Conservation (phyloP, 129 eudicot species). For the Cynara cardunculus region DNA sequence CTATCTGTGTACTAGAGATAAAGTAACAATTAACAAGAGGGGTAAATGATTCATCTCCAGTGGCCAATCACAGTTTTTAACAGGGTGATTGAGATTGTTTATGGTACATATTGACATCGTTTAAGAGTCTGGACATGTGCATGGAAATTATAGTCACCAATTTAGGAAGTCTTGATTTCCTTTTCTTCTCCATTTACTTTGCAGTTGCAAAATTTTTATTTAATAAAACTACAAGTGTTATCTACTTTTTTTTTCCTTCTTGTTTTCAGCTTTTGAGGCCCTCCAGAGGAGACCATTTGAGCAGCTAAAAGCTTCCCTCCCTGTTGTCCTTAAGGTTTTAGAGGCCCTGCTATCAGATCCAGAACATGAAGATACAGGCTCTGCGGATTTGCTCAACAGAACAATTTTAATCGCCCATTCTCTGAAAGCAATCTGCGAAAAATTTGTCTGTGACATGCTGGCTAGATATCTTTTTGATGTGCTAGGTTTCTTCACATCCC, state of each 20-base stretch:
- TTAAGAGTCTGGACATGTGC: background rate
- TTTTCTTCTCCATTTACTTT: background rate
- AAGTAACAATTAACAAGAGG: background rate
- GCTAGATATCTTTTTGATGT: background rate
- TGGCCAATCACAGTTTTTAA: background rate
- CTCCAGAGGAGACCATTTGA: conserved; percentile 79
- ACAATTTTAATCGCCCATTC: conserved; percentile 60
- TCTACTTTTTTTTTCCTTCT: conserved; percentile 7
- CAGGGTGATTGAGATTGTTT: background rate
- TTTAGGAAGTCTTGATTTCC: background rate
- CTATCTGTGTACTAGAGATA: background rate
- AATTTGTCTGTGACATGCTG: conserved; percentile 48
- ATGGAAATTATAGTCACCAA: background rate
- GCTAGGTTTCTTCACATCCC: conserved; percentile 11
- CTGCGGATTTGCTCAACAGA: conserved; percentile 45
- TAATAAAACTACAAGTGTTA: conserved; percentile 4
- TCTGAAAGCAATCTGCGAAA: conserved; percentile 43
- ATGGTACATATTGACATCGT: background rate
- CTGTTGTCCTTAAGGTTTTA: conserved; percentile 57
- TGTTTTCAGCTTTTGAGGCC: conserved; percentile 49
- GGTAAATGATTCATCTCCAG: background rate
- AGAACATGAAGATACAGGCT: conserved; percentile 50
- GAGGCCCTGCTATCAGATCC: conserved; percentile 43
- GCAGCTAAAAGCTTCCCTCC: conserved; percentile 68
- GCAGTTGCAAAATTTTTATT: background rate